Percentiles rank a stretch among this genome's conserved stretches.
Evolutionary conservation across 495 filamentous ascomycete species (phyloP).

Genomic region (Talaromyces nanjingensis): DNA sequence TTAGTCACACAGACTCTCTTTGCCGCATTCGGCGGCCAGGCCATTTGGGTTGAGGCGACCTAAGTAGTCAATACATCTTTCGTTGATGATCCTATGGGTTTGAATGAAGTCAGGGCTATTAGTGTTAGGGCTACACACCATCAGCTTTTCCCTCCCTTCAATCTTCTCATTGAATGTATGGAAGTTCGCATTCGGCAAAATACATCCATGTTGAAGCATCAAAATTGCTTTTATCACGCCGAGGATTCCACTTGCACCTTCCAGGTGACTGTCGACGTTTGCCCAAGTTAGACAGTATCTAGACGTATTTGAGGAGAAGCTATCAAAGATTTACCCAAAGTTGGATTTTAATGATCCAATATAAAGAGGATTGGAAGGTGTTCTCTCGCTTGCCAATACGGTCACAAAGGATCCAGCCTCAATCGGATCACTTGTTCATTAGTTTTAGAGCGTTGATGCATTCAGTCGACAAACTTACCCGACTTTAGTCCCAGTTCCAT

Average conservation of each 20-base stretch:
- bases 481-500: conserved; percentile 45
- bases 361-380: conserved; percentile 29
- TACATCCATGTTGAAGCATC: conserved; percentile 21
- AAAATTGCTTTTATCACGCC: conserved; percentile 26
- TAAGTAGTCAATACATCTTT: too few species aligned
- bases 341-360: conserved; percentile 51
- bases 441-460: too few species aligned
- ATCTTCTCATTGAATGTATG: conserved; percentile 20
- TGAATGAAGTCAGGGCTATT: too few species aligned
- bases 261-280: conserved; percentile 9
- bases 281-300: too few species aligned
- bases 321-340: conserved; percentile 3
- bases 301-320: not conserved
- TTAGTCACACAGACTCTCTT: too few species aligned
- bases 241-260: conserved; percentile 25
- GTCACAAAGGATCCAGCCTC: conserved; percentile 30
- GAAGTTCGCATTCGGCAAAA: conserved; percentile 23
- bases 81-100: too few species aligned
- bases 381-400: conserved; percentile 19
- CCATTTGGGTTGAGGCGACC: not conserved
- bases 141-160: conserved; percentile 21
- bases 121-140: too few species aligned
- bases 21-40: not conserved
- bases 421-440: conserved; percentile 24
- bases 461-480: conserved; percentile 15